phyloP scores from a whole-genome alignment of 148 eudicot species.

The Fagopyrum esculentum region DNA sequence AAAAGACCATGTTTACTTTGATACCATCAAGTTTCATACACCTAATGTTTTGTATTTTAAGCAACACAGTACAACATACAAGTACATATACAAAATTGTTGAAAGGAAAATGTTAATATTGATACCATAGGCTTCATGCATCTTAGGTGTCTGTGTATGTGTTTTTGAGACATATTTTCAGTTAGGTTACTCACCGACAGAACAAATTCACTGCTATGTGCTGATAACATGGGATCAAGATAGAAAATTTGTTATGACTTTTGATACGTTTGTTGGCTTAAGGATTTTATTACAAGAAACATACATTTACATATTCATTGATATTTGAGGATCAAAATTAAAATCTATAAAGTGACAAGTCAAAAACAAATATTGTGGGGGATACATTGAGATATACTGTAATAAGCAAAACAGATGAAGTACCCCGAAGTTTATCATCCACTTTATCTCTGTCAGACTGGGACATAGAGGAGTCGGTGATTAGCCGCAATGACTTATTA shows the following conservation, averaged over 20 bases:
- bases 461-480: slow-evolving; percentile 57
- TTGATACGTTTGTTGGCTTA: neutral
- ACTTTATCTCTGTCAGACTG: slow-evolving; percentile 46
- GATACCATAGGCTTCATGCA: neutral
- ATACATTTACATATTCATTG: neutral
- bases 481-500: slow-evolving; percentile 69
- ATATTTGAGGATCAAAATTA: neutral
- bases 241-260: neutral
- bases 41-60: neutral
- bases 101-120: neutral
- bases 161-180: neutral
- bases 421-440: slow-evolving; percentile 72
- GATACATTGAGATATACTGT: neutral
- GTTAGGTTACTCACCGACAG: neutral
- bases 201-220: neutral
- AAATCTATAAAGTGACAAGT: neutral
- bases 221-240: neutral
- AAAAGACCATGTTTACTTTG: neutral
- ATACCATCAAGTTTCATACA: neutral
- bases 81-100: neutral
- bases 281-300: neutral
- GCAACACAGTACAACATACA: neutral
- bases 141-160: neutral
- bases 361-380: neutral
- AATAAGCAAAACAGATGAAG: neutral